A percentile compares a stretch with the other conserved stretches of the same genome.
Conservation (phyloP, 2,329 filamentous ascomycete species). For the Plenodomus tracheiphilus region DNA sequence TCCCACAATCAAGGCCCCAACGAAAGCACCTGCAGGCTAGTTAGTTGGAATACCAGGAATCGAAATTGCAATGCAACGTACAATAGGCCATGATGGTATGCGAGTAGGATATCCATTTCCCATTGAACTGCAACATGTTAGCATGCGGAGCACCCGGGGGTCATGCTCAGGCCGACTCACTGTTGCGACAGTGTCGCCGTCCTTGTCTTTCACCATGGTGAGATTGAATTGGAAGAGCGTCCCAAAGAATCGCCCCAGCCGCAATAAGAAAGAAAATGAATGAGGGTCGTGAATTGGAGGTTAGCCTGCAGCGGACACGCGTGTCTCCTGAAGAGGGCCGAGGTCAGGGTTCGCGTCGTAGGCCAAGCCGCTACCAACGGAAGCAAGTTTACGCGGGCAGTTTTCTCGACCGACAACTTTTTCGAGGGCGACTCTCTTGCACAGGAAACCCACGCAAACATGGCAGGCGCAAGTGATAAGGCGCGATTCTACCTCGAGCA, state of each 20-base stretch:
- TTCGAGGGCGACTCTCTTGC: conserved; percentile 14
- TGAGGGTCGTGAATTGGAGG: conserved; percentile 30
- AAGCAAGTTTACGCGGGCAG: conserved; percentile 19
- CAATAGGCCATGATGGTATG: conserved; percentile 85
- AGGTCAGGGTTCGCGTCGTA: conserved; percentile 23
- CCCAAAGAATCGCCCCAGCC: conserved; percentile 15
- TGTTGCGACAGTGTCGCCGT: conserved; percentile 64
- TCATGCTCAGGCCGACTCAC: conserved; percentile 46
- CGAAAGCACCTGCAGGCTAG: conserved; percentile 67
- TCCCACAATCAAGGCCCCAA: conserved; percentile 83
- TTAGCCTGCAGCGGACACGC: conserved; percentile 9
- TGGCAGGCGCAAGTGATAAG: conserved; percentile 88
- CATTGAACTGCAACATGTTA: conserved; percentile 64
- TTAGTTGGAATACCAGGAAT: too few relatives aligned
- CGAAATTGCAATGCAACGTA: conserved; percentile 50
- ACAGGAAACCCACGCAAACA: conserved; percentile 45
- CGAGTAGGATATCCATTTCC: conserved; percentile 85
- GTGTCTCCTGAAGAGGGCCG: conserved; percentile 35
- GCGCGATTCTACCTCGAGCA: conserved; percentile 94
- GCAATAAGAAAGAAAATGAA: conserved; percentile 28
- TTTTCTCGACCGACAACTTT: conserved; percentile 23
- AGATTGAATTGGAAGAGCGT: conserved; percentile 4
- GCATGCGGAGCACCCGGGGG: conserved; percentile 28
- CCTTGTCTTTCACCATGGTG: conserved; percentile 63
- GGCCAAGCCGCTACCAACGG: conserved; percentile 27